These are phyloP conservation scores for Asterophora parasitica DNA, from an alignment of 768 basidiomycete species.

Conservation along the genomic window DNA sequence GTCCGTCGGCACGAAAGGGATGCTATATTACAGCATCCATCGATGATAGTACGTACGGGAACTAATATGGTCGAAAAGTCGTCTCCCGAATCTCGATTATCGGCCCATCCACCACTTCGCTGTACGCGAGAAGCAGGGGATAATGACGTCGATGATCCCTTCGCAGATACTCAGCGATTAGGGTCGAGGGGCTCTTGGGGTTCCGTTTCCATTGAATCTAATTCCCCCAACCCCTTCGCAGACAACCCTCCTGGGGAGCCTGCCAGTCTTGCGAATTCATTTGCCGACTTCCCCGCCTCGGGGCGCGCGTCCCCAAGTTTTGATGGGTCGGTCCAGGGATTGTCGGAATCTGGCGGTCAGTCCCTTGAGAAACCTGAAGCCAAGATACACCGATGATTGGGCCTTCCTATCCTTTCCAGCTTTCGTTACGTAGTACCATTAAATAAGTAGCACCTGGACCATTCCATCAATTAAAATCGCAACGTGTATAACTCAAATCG, in stretches of 20 bases:
- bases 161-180: slow-evolving; percentile 25
- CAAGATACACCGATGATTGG: not conserved
- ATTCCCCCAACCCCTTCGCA: slow-evolving; percentile 6
- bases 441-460: no score
- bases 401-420: not conserved
- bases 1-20: slow-evolving; percentile 59
- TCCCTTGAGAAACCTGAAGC: slow-evolving; percentile 6
- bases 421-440: not conserved
- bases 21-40: slow-evolving; percentile 43
- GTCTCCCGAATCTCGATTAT: slow-evolving; percentile 3
- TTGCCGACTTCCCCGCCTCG: slow-evolving; percentile 24
- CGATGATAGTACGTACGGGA: slow-evolving; percentile 4
- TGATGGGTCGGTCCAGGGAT: slow-evolving; percentile 20
- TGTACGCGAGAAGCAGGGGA: slow-evolving; percentile 5
- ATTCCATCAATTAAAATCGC: no score
- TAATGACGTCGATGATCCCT: slow-evolving; percentile 25
- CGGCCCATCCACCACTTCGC: slow-evolving; percentile 4
- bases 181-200: slow-evolving; percentile 11
- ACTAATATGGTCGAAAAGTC: slow-evolving; percentile 10
- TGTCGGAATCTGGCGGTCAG: slow-evolving; percentile 21
- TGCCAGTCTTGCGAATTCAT: slow-evolving; percentile 12
- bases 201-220: slow-evolving; percentile 5
- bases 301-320: slow-evolving; percentile 21
- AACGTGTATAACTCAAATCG: no score
- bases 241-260: slow-evolving; percentile 9